Base-by-base conservation (phyloP, 768 basidiomycete genomes). In the Pleurotus citrinopileatus region DNA sequence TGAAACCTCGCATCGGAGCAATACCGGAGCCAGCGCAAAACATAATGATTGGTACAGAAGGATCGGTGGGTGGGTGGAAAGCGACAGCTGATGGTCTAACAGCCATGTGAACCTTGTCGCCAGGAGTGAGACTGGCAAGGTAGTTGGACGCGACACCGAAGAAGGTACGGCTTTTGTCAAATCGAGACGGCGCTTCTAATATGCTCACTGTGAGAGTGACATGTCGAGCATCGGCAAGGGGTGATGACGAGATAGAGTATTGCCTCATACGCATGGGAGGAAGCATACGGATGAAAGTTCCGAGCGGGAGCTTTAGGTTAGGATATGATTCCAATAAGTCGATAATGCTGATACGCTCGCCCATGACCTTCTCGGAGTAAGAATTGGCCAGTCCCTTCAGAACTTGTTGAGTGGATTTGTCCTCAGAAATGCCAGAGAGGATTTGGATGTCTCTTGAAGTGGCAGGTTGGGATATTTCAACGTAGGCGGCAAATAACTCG, bases 191-290 rank as follows among this genome's bases (percentile, higher is more conserved):
- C 4, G 67, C 67, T 40, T 73, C 67, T 29, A 80, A 59, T 15
- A 78, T 72, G 62, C 72, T 74, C 55, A 78, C 57, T 23, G 78
- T 78, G 27, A 80, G 67, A n/a, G 74, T 71, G 26, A 72, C 72
- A 40, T 67, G 70, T 28, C 63, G 59, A 5, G 77, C 66, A 55
- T 75, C 69, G 69, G 72, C 72, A 6, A 80, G 65, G 3, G 77
- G 77, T 1, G 76, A 77, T 1, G 75, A 77, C 0, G 78, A 78
- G 57, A 79, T 79, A 2, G 76, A 78, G 64, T 80, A 78, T 62
- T 79, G 77, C 20, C 78, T 66, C 47, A 77, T 66, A 32, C 76
- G 74, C 72, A 79, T 78, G 2, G 76, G 60, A 7, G 76, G 77
- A 7, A 79, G 69, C 61, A 75, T 66, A 17, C 63, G 62, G 26